These are phyloP conservation scores for Candolleomyces aberdarensis DNA, from an alignment of 768 basidiomycete genomes.

Conservation along the genomic window DNA sequence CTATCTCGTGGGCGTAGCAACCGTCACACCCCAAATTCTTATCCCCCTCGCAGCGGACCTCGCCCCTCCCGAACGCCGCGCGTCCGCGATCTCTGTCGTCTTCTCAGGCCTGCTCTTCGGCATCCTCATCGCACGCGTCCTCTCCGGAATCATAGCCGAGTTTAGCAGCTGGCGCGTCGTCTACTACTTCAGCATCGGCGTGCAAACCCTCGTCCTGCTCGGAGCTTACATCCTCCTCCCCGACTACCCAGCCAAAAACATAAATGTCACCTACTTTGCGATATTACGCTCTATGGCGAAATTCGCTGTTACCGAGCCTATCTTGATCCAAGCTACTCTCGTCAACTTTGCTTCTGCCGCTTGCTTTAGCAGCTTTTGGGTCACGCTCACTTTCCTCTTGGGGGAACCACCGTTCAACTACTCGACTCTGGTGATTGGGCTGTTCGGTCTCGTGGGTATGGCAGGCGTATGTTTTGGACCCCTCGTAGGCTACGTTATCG, in stretches of 20 bases:
- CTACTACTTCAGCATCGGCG: conserved; percentile 73
- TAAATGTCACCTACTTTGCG: conserved; percentile 59
- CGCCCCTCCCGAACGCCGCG: conserved; percentile 72
- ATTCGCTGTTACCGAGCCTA: conserved; percentile 73
- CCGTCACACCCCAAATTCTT: conserved; percentile 78
- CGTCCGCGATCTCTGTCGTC: conserved; percentile 73
- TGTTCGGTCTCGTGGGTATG: conserved; percentile 77
- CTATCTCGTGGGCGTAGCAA: conserved; percentile 67
- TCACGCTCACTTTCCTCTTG: conserved; percentile 79
- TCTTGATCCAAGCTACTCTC: conserved; percentile 65
- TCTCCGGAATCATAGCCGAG: conserved; percentile 73
- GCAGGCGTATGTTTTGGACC: conserved; percentile 70
- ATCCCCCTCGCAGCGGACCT: conserved; percentile 79
- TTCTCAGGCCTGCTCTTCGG: conserved; percentile 68
- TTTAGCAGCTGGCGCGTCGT: conserved; percentile 70
- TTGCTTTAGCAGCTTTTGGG: conserved; percentile 61
- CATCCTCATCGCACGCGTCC: conserved; percentile 68
- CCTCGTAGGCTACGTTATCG: conserved; percentile 66
- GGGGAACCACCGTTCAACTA: conserved; percentile 74
- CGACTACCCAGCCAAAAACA: conserved; percentile 79
- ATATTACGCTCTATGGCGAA: conserved; percentile 77
- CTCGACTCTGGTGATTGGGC: conserved; percentile 67
- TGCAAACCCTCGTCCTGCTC: conserved; percentile 57
- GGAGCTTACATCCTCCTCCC: conserved; percentile 66
- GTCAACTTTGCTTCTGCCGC: conserved; percentile 64